A percentile compares a stretch with the other conserved stretches of the same genome.
These are phyloP conservation scores for Hypoxylon sp. DNA, from an alignment of 2,329 filamentous ascomycete species.

Conservation along the genomic window DNA sequence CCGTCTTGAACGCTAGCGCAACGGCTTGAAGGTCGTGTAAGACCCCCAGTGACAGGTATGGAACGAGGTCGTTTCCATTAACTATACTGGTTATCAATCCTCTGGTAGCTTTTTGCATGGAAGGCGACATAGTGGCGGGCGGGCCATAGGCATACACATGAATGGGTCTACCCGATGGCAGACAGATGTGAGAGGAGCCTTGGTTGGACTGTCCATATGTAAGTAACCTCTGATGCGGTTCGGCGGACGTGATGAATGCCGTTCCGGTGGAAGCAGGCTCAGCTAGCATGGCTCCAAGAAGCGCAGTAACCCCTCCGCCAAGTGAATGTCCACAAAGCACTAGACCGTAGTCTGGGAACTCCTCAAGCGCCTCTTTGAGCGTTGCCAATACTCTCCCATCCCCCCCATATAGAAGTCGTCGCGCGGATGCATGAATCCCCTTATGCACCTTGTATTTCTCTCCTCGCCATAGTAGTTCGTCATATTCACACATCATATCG, in stretches of 20 bases:
- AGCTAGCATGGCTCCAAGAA: conserved; percentile 79
- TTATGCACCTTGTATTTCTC: conserved; percentile 79
- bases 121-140: conserved; percentile 78
- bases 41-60: conserved; percentile 79
- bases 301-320: conserved; percentile 77
- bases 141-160: conserved; percentile 86
- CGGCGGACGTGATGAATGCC: conserved; percentile 73
- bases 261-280: conserved; percentile 70
- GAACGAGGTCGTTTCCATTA: conserved; percentile 81
- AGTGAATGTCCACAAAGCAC: conserved; percentile 79
- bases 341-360: conserved; percentile 78
- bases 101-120: conserved; percentile 77
- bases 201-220: conserved; percentile 48
- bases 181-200: conserved; percentile 59
- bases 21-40: conserved; percentile 82
- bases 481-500: conserved; percentile 82
- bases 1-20: conserved; percentile 79
- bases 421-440: conserved; percentile 79
- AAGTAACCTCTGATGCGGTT: conserved; percentile 61
- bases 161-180: conserved; percentile 78
- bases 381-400: conserved; percentile 77
- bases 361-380: conserved; percentile 74
- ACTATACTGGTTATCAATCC: conserved; percentile 82
- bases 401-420: conserved; percentile 75
- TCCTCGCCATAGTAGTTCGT: conserved; percentile 74